Percentiles rank a stretch among this genome's conserved stretches.
phyloP scores from a whole-genome alignment of 345 rosid genomes.

The Salix purpurea region DNA sequence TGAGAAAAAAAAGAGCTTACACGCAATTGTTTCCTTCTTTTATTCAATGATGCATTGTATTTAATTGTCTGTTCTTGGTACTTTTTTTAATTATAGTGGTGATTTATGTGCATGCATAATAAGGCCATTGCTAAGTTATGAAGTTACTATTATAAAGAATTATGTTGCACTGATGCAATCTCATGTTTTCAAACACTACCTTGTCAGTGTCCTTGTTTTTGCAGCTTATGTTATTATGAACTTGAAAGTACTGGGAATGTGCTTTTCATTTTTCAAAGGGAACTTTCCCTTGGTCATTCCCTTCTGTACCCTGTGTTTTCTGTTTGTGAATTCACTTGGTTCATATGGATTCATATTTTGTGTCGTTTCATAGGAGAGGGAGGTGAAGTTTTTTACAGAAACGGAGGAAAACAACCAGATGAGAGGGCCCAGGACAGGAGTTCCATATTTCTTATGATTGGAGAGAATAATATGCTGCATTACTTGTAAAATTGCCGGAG shows the following conservation, averaged over 20 bases:
- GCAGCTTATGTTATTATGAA: not conserved
- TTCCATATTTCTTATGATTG: constrained; percentile 82
- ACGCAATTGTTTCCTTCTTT: not conserved
- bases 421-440: constrained; percentile 99
- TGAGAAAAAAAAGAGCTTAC: not conserved
- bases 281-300: not conserved
- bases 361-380: constrained; percentile 66
- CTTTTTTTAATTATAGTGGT: not conserved
- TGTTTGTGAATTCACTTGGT: not conserved
- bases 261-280: not conserved
- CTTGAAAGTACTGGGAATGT: not conserved
- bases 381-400: constrained; percentile 94
- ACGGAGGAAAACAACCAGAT: constrained; percentile 99
- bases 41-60: not conserved
- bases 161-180: not conserved
- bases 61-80: not conserved
- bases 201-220: not conserved
- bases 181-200: not conserved
- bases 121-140: not conserved
- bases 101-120: not conserved
- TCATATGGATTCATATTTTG: not conserved
- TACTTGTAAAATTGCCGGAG: constrained; percentile 26
- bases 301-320: not conserved
- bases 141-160: not conserved
- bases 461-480: constrained; percentile 5